These are phyloP conservation scores for Naumovozyma dairenensis DNA, from an alignment of 805 yeast species.

Conservation along the genomic window DNA sequence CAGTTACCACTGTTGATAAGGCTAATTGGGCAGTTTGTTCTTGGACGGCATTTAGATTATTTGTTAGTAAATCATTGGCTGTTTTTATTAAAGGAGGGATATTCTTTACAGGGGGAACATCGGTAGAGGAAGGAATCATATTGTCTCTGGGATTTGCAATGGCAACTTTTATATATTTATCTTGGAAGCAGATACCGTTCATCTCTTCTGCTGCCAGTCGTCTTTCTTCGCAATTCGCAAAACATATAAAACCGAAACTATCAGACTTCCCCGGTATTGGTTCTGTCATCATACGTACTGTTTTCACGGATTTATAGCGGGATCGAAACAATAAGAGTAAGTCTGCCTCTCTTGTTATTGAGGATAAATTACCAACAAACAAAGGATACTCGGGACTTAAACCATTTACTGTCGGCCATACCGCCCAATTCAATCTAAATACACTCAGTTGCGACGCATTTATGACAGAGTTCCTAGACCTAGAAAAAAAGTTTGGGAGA, in stretches of 20 bases:
- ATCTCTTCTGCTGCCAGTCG: constrained; percentile 58
- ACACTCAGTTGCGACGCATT: constrained; percentile 40
- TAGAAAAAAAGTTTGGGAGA: constrained; percentile 40
- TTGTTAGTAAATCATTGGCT: constrained; percentile 7
- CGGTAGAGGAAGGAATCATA: constrained; percentile 1
- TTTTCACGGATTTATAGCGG: constrained; percentile 55
- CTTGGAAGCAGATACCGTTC: constrained; percentile 76
- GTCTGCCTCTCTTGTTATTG: constrained; percentile 74
- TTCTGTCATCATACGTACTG: constrained; percentile 80
- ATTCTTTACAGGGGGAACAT: not conserved
- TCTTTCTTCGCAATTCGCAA: constrained; percentile 60
- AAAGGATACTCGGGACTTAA: constrained; percentile 65
- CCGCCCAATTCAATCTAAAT: constrained; percentile 75
- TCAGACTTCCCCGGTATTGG: constrained; percentile 69
- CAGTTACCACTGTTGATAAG: not conserved
- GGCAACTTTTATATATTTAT: constrained; percentile 67
- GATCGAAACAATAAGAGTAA: constrained; percentile 61
- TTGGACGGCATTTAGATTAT: too few species aligned
- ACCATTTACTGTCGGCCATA: constrained; percentile 66
- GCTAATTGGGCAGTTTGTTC: not conserved
- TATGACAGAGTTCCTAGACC: constrained; percentile 16
- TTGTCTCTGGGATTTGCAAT: constrained; percentile 64
- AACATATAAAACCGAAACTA: constrained; percentile 75
- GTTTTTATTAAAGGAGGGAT: constrained; percentile 11
- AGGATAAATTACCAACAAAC: constrained; percentile 76